phyloP scores from a whole-genome alignment of 2,329 filamentous ascomycete species.

The Torrubiella hemipterigena region DNA sequence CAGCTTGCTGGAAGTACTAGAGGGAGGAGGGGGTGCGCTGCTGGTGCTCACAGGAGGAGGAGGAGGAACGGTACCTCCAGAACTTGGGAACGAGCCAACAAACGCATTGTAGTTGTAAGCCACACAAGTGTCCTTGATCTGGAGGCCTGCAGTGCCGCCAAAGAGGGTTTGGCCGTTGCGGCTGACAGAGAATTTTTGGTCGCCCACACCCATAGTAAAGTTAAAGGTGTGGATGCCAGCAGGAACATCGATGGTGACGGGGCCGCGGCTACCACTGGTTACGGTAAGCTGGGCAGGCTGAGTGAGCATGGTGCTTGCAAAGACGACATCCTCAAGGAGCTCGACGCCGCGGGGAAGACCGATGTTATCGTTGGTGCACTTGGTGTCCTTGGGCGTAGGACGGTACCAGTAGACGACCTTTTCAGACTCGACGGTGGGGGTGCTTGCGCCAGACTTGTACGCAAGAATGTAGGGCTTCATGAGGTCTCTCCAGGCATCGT shows the following conservation, averaged over 20 bases:
- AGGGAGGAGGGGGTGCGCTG: no score
- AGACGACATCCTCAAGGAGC: constrained; percentile 10
- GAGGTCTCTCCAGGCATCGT: constrained; percentile 15
- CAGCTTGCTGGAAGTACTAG: no score
- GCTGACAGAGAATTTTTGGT: constrained; percentile 9
- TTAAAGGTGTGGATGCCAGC: constrained; percentile 11
- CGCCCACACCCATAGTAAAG: constrained; percentile 12
- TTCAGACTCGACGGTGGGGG: constrained; percentile 10
- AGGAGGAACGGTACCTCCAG: no score
- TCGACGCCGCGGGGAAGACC: constrained; percentile 9
- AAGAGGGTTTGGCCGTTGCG: constrained; percentile 6
- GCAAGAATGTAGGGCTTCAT: constrained; percentile 12
- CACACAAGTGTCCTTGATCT: constrained; percentile 8
- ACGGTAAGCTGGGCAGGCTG: constrained; percentile 11
- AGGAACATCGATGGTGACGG: constrained; percentile 8
- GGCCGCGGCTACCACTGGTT: constrained; percentile 7
- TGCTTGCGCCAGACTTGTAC: constrained; percentile 9
- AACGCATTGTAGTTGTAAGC: constrained; percentile 12
- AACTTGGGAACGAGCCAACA: constrained; percentile 10
- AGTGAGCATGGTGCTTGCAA: constrained; percentile 12
- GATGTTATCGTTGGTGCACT: constrained; percentile 9
- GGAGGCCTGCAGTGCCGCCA: constrained; percentile 7
- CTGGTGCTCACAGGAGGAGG: no score
- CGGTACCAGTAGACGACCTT: constrained; percentile 14
- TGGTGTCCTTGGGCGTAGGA: constrained; percentile 9